phyloP scores from a whole-genome alignment of 192 early-diverging fungal species.

The Podila epicladia region DNA sequence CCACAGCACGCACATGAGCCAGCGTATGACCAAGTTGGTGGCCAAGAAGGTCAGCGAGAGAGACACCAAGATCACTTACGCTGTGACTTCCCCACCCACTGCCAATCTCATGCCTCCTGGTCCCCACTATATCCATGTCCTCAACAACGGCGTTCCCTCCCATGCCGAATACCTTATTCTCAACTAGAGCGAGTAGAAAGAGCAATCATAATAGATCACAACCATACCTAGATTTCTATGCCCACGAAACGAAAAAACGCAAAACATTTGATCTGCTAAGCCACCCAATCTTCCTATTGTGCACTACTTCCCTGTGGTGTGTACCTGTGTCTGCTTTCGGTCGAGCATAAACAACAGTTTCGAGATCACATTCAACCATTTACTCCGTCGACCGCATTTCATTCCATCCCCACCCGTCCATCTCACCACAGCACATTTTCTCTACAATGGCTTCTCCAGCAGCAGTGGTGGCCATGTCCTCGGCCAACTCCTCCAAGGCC shows the following conservation, averaged over 20 bases:
- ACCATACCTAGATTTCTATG: neutral
- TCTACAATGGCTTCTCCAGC: constrained; percentile 41
- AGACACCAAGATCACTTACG: constrained; percentile 27
- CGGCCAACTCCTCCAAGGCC: constrained; percentile 27
- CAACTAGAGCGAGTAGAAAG: constrained; percentile 5
- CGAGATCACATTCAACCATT: no score
- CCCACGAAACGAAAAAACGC: neutral
- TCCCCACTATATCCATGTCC: constrained; percentile 43
- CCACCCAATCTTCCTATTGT: neutral
- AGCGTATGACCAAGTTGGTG: constrained; percentile 48
- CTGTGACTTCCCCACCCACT: constrained; percentile 34
- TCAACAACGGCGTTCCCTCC: constrained; percentile 50
- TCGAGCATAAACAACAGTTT: no score
- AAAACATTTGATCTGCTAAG: neutral
- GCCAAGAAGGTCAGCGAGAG: constrained; percentile 10
- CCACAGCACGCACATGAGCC: constrained; percentile 64
- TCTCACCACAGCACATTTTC: neutral
- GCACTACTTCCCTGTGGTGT: no score
- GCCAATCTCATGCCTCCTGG: constrained; percentile 47
- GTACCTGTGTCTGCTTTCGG: no score
- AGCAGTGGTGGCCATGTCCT: constrained; percentile 42
- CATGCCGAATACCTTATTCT: constrained; percentile 22
- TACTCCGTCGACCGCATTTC: neutral
- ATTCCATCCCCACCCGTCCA: neutral
- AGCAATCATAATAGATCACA: no score